Evolutionary conservation across 1,284 basidiomycete species (phyloP).

Genomic region (Athelia sp.): DNA sequence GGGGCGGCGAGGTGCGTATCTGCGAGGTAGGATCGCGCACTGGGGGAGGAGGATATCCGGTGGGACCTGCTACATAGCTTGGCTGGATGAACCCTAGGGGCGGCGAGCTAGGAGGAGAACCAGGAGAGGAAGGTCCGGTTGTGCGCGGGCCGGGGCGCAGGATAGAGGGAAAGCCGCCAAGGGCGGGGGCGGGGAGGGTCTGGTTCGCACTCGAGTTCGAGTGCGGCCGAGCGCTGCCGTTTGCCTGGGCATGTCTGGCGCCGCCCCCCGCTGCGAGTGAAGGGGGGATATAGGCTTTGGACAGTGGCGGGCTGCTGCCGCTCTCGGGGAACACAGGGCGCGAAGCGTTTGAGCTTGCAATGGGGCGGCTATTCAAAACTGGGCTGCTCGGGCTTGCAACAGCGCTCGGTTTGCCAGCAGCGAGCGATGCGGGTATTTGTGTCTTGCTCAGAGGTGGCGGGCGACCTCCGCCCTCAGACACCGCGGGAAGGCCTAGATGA

Average conservation of each 20-base stretch:
- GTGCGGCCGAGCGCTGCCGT: too few species aligned
- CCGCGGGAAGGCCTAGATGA: conserved; percentile 8
- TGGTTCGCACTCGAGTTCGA: too few species aligned
- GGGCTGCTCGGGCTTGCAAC: conserved; percentile 19
- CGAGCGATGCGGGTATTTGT: conserved; percentile 4
- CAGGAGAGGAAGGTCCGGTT: background rate
- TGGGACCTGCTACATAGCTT: background rate
- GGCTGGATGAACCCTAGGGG: background rate
- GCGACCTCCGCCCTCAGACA: background rate
- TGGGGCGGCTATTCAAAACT: conserved; percentile 11
- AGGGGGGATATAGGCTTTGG: too few species aligned
- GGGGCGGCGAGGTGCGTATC: too few species aligned
- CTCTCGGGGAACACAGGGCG: too few species aligned
- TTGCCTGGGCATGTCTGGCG: too few species aligned
- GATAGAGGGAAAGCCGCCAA: background rate
- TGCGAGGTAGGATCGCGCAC: background rate
- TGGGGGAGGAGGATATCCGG: background rate
- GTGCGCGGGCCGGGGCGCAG: background rate
- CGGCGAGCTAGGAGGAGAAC: background rate
- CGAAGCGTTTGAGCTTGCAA: background rate
- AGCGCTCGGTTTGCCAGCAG: conserved; percentile 23
- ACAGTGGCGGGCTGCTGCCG: too few species aligned
- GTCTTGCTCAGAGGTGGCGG: conserved; percentile 1
- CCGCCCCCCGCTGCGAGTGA: too few species aligned
- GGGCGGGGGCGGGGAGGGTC: background rate